These are phyloP conservation scores for Agaricus subrufescens DNA, from an alignment of 768 basidiomycete species.

Conservation along the genomic window DNA sequence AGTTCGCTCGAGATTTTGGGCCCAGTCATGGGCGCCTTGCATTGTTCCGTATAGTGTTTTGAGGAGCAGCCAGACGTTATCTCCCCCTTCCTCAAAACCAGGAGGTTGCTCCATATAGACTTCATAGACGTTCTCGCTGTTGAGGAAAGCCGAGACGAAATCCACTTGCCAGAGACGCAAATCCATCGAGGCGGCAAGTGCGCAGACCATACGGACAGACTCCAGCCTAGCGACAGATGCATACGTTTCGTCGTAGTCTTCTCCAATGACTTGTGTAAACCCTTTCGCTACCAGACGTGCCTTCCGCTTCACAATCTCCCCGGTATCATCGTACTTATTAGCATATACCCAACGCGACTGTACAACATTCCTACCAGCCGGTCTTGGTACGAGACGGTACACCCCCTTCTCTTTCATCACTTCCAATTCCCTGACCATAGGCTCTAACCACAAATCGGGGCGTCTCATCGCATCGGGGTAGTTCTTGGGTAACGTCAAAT, in stretches of 20 bases:
- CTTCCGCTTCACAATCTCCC: conserved; percentile 13
- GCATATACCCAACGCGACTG: conserved; percentile 11
- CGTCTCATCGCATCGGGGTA: conserved; percentile 3
- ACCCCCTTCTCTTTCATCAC: conserved; percentile 23
- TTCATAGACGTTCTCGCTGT: too few relatives aligned
- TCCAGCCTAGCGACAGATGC: conserved; percentile 7
- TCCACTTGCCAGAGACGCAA: too few relatives aligned
- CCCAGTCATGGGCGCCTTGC: too few relatives aligned
- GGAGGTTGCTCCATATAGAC: too few relatives aligned
- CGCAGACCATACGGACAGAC: too few relatives aligned
- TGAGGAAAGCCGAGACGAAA: too few relatives aligned
- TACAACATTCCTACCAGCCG: conserved; percentile 3
- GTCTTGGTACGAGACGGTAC: conserved; percentile 6
- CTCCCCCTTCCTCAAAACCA: too few relatives aligned
- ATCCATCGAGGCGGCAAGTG: too few relatives aligned
- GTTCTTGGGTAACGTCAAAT: neutral
- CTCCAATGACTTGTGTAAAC: conserved; percentile 13
- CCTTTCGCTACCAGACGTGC: conserved; percentile 13
- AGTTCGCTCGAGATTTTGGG: too few relatives aligned
- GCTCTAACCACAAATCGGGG: conserved; percentile 7
- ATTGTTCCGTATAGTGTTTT: too few relatives aligned
- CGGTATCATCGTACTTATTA: conserved; percentile 12
- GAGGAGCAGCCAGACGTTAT: too few relatives aligned
- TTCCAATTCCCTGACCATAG: neutral
- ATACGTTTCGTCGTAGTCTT: conserved; percentile 14